These are phyloP conservation scores for Saussurea involucrata DNA, from an alignment of 129 eudicot species.

Conservation along the genomic window DNA sequence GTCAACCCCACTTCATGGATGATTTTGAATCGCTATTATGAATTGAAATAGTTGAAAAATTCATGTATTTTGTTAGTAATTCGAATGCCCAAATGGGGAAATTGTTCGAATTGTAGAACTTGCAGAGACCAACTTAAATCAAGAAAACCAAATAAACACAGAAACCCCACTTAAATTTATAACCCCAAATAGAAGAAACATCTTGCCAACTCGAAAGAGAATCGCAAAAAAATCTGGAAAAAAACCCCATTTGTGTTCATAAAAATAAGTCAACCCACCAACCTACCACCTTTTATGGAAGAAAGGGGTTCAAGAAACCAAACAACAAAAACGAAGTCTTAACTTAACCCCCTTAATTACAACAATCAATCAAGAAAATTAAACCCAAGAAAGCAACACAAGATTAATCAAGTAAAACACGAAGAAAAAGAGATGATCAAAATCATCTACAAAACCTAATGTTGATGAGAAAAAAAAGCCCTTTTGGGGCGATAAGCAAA, in stretches of 20 bases:
- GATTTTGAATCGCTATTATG: not conserved
- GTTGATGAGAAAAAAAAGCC: not conserved
- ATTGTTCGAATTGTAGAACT: slow-evolving; percentile 1
- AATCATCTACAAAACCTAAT: slow-evolving; percentile 12
- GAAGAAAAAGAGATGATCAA: slow-evolving; percentile 20
- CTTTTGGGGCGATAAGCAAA: slow-evolving; percentile 13
- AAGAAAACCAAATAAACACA: slow-evolving; percentile 10
- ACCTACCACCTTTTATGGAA: slow-evolving; percentile 84
- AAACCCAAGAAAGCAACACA: not conserved
- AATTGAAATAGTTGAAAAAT: not conserved
- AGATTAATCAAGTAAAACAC: not conserved
- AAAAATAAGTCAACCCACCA: slow-evolving; percentile 81
- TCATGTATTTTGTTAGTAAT: slow-evolving; percentile 2
- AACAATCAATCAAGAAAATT: slow-evolving; percentile 26
- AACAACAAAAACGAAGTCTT: slow-evolving; percentile 11
- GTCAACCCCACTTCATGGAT: slow-evolving; percentile 26
- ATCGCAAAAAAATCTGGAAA: slow-evolving; percentile 10
- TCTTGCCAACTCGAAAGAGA: slow-evolving; percentile 15
- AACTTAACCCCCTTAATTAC: slow-evolving; percentile 8
- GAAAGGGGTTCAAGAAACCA: slow-evolving; percentile 5
- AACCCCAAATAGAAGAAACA: slow-evolving; percentile 28
- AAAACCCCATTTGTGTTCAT: slow-evolving; percentile 19
- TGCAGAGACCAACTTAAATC: slow-evolving; percentile 16
- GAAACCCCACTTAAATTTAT: not conserved
- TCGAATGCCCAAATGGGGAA: slow-evolving; percentile 23